Evolutionary conservation across 345 rosid species (phyloP).

Genomic region (Rhizophora mangle): DNA sequence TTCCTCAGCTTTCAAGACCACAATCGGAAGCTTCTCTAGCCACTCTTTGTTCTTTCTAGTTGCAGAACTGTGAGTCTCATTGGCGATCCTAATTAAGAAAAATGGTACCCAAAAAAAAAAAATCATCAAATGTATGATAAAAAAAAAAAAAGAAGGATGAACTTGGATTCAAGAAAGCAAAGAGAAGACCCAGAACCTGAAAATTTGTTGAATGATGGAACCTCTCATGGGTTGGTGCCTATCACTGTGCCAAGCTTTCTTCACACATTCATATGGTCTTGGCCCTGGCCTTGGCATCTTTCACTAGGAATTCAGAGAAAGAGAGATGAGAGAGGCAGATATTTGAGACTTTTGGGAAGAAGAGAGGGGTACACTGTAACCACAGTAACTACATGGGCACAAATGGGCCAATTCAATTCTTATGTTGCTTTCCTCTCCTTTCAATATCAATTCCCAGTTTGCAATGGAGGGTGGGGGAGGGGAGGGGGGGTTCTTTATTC

Average conservation of each 20-base stretch:
- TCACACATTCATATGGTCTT: constrained; percentile 91
- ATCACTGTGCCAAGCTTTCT: constrained; percentile 97
- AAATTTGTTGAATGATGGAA: constrained; percentile 83
- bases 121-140: constrained; percentile 14
- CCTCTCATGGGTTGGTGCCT: constrained; percentile 88
- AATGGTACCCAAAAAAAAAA: constrained; percentile 6
- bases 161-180: neutral
- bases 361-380: constrained; percentile 1
- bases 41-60: constrained; percentile 90
- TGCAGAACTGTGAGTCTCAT: constrained; percentile 49
- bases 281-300: constrained; percentile 96
- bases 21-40: constrained; percentile 83
- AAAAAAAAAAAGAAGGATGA: constrained; percentile 6
- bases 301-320: constrained; percentile 4
- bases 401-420: constrained; percentile 30
- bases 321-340: neutral
- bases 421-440: constrained; percentile 18
- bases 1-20: constrained; percentile 85
- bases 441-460: constrained; percentile 32
- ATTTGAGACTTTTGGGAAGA: neutral
- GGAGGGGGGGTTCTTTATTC: constrained; percentile 22
- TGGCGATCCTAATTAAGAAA: constrained; percentile 59
- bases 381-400: constrained; percentile 22
- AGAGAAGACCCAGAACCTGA: constrained; percentile 56
- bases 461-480: constrained; percentile 27